Conservation (phyloP, 768 basidiomycete genomes). For the Lepiota subincarnata region DNA sequence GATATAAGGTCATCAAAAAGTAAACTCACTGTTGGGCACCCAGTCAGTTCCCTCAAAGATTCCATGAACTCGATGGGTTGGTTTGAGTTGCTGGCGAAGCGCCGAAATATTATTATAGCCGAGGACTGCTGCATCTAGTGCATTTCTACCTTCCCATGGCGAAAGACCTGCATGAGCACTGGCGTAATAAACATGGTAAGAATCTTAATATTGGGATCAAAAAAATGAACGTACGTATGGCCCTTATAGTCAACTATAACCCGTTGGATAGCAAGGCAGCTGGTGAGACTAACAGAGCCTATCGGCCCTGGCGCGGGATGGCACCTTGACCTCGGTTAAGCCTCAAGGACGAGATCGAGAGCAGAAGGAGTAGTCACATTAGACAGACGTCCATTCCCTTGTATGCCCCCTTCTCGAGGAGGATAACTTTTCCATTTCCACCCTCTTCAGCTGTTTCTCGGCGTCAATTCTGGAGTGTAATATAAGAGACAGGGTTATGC, state of each 20-base stretch:
- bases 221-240: conserved; percentile 52
- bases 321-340: conserved; percentile 44
- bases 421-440: conserved; percentile 63
- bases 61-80: conserved; percentile 77
- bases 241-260: conserved; percentile 65
- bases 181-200: not conserved
- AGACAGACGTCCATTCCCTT: conserved; percentile 73
- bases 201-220: not conserved
- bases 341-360: not conserved
- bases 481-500: conserved; percentile 4
- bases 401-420: conserved; percentile 73
- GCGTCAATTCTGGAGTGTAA: not conserved
- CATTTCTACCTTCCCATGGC: conserved; percentile 84
- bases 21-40: conserved; percentile 61
- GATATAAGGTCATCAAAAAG: not conserved
- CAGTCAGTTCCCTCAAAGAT: conserved; percentile 73
- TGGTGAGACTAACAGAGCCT: conserved; percentile 59
- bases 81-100: conserved; percentile 77
- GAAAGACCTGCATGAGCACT: conserved; percentile 77
- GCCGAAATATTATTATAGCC: conserved; percentile 78
- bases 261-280: conserved; percentile 59
- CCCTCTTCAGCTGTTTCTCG: conserved; percentile 65
- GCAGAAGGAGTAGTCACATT: conserved; percentile 42
- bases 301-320: conserved; percentile 79
- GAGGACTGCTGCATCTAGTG: conserved; percentile 83